Evolutionary conservation across 257 asterid genomes (phyloP).

Genomic region (Ophiorrhiza pumila): DNA sequence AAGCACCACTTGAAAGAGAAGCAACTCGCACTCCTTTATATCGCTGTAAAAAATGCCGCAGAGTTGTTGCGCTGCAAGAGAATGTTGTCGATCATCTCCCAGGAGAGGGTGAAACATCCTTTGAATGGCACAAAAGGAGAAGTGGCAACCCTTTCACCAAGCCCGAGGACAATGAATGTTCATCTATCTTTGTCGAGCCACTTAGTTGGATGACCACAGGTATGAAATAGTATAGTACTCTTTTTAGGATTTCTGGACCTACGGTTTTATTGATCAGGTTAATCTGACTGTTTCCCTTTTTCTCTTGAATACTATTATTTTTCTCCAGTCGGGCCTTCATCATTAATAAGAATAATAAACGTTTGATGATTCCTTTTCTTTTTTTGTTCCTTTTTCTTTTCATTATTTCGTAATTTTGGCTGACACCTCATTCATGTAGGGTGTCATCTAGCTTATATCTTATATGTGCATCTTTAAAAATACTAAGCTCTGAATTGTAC

Average conservation of each 20-base stretch:
- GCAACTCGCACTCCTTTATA: constrained; percentile 43
- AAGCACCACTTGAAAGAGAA: constrained; percentile 33
- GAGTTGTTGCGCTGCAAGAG: constrained; percentile 74
- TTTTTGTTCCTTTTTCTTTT: background rate
- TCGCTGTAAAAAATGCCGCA: constrained; percentile 94
- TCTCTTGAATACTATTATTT: no score
- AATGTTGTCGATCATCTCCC: constrained; percentile 84
- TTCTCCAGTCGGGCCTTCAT: background rate
- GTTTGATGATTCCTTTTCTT: background rate
- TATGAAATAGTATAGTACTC: constrained; percentile 15
- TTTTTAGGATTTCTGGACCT: background rate
- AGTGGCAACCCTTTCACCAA: constrained; percentile 60
- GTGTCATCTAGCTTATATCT: background rate
- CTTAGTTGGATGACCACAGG: constrained; percentile 95
- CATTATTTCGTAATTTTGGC: background rate
- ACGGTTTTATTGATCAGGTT: background rate
- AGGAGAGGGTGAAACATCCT: constrained; percentile 88
- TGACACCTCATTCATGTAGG: background rate
- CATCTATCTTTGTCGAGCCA: constrained; percentile 94
- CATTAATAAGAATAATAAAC: background rate
- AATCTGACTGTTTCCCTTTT: background rate
- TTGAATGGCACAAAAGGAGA: constrained; percentile 84
- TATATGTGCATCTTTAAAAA: background rate
- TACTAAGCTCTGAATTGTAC: background rate
- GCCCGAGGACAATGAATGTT: constrained; percentile 59